Evolutionary conservation across 352 stramenopile species (phyloP).

Genomic region (Phytophthora cryptogea): DNA sequence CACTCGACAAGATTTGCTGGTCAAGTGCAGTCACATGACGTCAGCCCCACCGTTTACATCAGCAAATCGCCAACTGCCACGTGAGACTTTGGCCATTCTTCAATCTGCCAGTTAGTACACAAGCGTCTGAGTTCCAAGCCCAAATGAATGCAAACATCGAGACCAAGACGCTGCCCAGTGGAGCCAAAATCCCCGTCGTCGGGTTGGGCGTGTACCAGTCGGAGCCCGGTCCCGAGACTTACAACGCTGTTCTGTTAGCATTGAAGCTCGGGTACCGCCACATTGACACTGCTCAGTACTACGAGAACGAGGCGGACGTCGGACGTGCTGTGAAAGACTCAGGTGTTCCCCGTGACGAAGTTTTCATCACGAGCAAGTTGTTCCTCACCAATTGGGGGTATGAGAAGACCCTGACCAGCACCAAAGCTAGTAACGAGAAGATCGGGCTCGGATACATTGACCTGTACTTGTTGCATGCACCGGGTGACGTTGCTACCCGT

Average conservation of each 20-base stretch:
- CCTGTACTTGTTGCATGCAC: slow-evolving; percentile 77
- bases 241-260: slow-evolving; percentile 54
- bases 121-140: not conserved
- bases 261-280: slow-evolving; percentile 86
- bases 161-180: slow-evolving; percentile 49
- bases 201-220: slow-evolving; percentile 63
- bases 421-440: slow-evolving; percentile 52
- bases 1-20: not conserved
- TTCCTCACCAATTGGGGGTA: slow-evolving; percentile 66
- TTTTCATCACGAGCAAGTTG: slow-evolving; percentile 89
- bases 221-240: slow-evolving; percentile 49
- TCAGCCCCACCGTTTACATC: slow-evolving; percentile 5
- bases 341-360: slow-evolving; percentile 62
- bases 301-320: slow-evolving; percentile 89
- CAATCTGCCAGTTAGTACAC: slow-evolving; percentile 11
- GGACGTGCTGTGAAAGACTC: slow-evolving; percentile 73
- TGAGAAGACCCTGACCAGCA: slow-evolving; percentile 55
- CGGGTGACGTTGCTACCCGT: slow-evolving; percentile 41
- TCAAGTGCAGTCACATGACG: slow-evolving; percentile 2
- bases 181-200: slow-evolving; percentile 47
- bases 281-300: slow-evolving; percentile 89
- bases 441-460: slow-evolving; percentile 84
- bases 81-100: slow-evolving; percentile 15
- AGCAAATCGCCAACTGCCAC: not conserved
- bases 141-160: slow-evolving; percentile 12